phyloP scores from a whole-genome alignment of 495 filamentous ascomycete genomes.

The Aspergillus olivimuriae region DNA sequence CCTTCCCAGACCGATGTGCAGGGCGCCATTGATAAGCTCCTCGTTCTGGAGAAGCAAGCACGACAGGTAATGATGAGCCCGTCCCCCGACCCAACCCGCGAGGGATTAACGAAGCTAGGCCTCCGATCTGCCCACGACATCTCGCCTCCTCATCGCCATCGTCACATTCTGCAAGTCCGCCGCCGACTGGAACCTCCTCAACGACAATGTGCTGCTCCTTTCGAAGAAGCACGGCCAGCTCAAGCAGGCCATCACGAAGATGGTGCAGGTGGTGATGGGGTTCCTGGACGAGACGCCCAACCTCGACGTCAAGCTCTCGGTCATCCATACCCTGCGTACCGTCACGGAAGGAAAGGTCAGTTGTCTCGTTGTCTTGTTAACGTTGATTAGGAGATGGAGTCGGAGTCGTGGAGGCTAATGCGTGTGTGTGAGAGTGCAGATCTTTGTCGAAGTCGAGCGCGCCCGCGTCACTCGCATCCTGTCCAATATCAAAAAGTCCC shows the following conservation, averaged over 20 bases:
- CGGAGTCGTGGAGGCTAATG: not conserved
- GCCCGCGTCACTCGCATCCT: conserved; percentile 91
- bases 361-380: not conserved
- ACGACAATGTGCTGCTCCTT: conserved; percentile 89
- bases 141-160: conserved; percentile 75
- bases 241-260: conserved; percentile 96
- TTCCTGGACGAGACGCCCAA: conserved; percentile 80
- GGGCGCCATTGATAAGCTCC: conserved; percentile 87
- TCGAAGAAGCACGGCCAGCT: conserved; percentile 99
- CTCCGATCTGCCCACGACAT: conserved; percentile 91
- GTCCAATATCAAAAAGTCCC: conserved; percentile 91
- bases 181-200: conserved; percentile 86
- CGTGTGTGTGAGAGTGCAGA: conserved; percentile 41
- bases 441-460: conserved; percentile 97
- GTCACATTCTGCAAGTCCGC: conserved; percentile 91
- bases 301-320: conserved; percentile 77
- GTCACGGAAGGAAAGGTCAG: conserved; percentile 94
- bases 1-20: conserved; percentile 62
- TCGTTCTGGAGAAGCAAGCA: conserved; percentile 87
- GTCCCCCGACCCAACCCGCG: too few species aligned
- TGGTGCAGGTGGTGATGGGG: conserved; percentile 93
- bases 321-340: conserved; percentile 91
- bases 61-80: conserved; percentile 62
- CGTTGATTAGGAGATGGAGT: too few species aligned
- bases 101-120: too few species aligned